A percentile compares a stretch with the other conserved stretches of the same genome.
These are phyloP conservation scores for Conticribra weissflogii DNA, from an alignment of 108 stramenopile genomes.

Conservation along the genomic window DNA sequence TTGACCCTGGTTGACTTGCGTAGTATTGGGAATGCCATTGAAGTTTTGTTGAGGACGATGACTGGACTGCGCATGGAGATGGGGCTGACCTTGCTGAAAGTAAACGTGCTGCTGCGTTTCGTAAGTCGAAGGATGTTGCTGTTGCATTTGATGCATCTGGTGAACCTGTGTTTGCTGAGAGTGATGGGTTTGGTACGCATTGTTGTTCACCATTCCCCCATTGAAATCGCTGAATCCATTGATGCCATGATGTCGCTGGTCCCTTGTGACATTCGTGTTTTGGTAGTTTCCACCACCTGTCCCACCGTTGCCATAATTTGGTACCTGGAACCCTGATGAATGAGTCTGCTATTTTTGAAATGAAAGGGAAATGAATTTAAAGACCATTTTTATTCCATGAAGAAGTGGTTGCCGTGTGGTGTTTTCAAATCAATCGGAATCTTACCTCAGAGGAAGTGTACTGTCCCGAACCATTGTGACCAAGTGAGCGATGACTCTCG, in stretches of 20 bases:
- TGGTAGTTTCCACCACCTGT: background rate
- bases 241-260: background rate
- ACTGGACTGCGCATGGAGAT: constrained; percentile 1
- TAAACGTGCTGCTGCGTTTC: constrained; percentile 26
- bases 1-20: constrained; percentile 19
- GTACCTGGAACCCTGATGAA: background rate
- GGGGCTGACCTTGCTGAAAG: constrained; percentile 12
- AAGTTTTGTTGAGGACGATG: constrained; percentile 8
- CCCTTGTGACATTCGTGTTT: background rate
- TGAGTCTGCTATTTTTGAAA: background rate
- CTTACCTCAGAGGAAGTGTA: background rate
- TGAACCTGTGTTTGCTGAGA: constrained; percentile 5
- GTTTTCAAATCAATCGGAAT: too few relatives aligned
- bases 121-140: constrained; percentile 26
- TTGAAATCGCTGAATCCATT: background rate
- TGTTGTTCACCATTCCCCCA: constrained; percentile 5
- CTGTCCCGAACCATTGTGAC: background rate
- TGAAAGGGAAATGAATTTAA: background rate
- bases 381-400: too few relatives aligned
- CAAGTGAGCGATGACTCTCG: background rate
- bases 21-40: constrained; percentile 16
- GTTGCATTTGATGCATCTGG: constrained; percentile 33
- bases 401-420: too few relatives aligned
- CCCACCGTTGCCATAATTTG: background rate
- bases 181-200: constrained; percentile 6